Base-by-base conservation (phyloP, 495 filamentous ascomycete genomes). In the Penicillium dipodomyicola region DNA sequence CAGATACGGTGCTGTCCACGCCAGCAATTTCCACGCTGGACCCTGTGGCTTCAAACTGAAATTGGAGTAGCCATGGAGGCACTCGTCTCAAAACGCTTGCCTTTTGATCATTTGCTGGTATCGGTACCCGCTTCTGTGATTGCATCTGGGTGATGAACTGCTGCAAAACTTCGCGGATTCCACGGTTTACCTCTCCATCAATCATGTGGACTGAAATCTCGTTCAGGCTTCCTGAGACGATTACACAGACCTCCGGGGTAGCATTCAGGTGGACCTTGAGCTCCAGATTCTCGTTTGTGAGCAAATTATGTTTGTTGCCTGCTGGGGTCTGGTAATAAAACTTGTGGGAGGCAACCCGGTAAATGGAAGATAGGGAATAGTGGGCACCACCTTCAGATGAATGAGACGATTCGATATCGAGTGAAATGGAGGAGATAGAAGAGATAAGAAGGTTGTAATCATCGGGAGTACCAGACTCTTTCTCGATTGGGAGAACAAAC, bases 401-500 rank as follows among this genome's bases (percentile, higher is more conserved):
- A 73, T 99, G 94, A 11, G 90, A 95, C 5, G 94, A 97, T 65
- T 99, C 94, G 19, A 92, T 79, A 64, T 97, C 95, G 29, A 97
- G 73, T 0, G 91, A 92, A 32, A 97, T 84, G 0, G 92, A 96
- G 0, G 94, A 97, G 37, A 96, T 87, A 30, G 91, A 91, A 7
- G 88, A 94, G 25, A 99, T 96, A 23, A 99, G 87, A 11, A 99
- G 81, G 65, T 97, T 96, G 58, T 91, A 96, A 58, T 96, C 91
- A 45, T 81, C 84, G 23, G 67, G 67, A 54, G 67, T 70, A 20
- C 74, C 70, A 44, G 85, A 82, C 11, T 84, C 77, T 56, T 90
- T 86, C 50, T 84, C 79, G 0, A 87, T 83, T 8, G 92, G 93
- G 27, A 99, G 80, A 2, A 91, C 80, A 62, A 97, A 91, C 60